Evolutionary conservation across 352 stramenopile species (phyloP).

Genomic region (Nothophytophthora sp.): DNA sequence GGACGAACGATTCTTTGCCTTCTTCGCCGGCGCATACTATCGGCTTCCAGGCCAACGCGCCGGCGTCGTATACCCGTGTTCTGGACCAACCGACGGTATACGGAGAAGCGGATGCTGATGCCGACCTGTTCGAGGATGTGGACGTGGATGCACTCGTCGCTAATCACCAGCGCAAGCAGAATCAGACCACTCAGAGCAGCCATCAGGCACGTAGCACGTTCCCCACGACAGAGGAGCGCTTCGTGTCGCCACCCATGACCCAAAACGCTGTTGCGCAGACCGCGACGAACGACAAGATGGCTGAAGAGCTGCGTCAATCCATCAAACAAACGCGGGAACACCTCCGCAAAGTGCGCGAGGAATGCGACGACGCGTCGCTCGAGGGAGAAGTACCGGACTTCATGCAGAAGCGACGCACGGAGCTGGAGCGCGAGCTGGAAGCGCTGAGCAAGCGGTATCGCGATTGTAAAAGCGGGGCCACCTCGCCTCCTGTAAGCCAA

Average conservation of each 20-base stretch:
- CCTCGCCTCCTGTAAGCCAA: conserved; percentile 12
- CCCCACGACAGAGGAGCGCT: conserved; percentile 4
- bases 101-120: conserved; percentile 30
- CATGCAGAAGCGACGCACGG: conserved; percentile 41
- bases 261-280: conserved; percentile 19
- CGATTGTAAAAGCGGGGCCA: conserved; percentile 41
- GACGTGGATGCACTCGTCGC: conserved; percentile 61
- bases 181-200: conserved; percentile 11
- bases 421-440: conserved; percentile 66
- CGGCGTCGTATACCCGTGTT: conserved; percentile 2
- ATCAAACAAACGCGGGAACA: conserved; percentile 71
- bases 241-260: conserved; percentile 15
- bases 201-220: not conserved
- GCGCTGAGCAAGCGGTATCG: conserved; percentile 59
- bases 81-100: conserved; percentile 4
- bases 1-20: not conserved
- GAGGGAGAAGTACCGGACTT: conserved; percentile 69
- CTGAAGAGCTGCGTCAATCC: conserved; percentile 34
- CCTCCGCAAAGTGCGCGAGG: conserved; percentile 69
- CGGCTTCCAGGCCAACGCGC: conserved; percentile 5
- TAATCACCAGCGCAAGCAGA: conserved; percentile 37
- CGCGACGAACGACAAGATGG: conserved; percentile 11
- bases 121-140: conserved; percentile 33
- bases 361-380: conserved; percentile 82
- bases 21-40: not conserved